Evolutionary conservation across 1,284 basidiomycete species (phyloP), one percentile per base, ranked within the genome.

Genomic region (Lentinula novae-zelandiae): DNA sequence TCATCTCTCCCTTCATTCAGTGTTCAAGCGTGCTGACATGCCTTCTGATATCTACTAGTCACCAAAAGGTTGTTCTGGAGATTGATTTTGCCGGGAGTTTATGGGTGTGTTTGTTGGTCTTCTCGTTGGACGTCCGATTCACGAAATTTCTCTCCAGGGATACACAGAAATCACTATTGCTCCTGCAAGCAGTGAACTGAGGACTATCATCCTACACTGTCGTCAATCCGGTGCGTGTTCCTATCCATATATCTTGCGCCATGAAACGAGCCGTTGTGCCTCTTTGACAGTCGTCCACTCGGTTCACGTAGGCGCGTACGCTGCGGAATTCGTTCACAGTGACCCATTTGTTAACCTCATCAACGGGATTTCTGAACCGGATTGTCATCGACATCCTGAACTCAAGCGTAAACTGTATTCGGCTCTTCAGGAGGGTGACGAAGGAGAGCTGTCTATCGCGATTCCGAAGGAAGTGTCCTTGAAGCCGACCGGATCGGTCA

Each of bases 381-480:
- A 98, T 69, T 90, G 93, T 61, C 93, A 95, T 69, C 83, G 86
- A 48, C 95, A 98, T 75, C 93, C 95, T 6, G 96, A 98, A 72
- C 82, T 97, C 64, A 98, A 98, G 80, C 85, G 96, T 58, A 92
- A 90, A 75, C 75, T 97, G 36, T 99, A 95, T 77, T 87, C 93
- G 0, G 92, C 95, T 0, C 80, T 95, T 49, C 87, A 93, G 61
- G 96, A 98, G 68, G 85, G 88, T 50, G 93, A 95, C 64, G 92
- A 97, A 71, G 96, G 97, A 63, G 97, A 98, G 73, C 75, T 99
- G 44, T 93, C 93, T 13, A 94, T 99, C 67, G 84, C 89, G 17
- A 86, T 99, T 58, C 95, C 96, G 1, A 82, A 82, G 64, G 90
- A 93, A 63, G 90, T 94, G 17, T 81, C 85, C 61, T 75, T 95